Percentiles rank a stretch among this genome's conserved stretches.
phyloP scores from a whole-genome alignment of 2,329 filamentous ascomycete genomes.

The Diaporthe citriasiana region DNA sequence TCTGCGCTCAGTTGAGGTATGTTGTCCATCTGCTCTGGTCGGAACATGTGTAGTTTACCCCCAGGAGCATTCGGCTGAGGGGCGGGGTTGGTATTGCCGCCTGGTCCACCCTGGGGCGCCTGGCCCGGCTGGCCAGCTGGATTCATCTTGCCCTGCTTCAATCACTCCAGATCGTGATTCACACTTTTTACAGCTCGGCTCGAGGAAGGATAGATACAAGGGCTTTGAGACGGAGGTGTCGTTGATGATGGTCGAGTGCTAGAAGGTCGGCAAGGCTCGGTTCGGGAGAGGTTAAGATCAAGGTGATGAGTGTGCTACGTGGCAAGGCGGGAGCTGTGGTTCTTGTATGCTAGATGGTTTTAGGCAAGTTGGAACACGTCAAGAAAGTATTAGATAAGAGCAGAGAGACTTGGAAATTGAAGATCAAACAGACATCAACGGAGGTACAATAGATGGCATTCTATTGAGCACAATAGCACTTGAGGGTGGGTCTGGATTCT shows the following conservation, averaged over 20 bases:
- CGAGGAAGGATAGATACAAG: not conserved
- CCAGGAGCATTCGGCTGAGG: not conserved
- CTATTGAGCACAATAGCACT: conserved; percentile 13
- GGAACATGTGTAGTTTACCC: conserved; percentile 59
- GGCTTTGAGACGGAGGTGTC: not conserved
- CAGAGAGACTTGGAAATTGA: not conserved
- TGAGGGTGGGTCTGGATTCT: not conserved
- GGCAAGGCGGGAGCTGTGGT: not conserved
- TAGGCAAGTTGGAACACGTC: not conserved
- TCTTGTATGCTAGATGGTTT: too few species aligned
- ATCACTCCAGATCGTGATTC: too few species aligned
- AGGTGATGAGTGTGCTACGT: too few species aligned
- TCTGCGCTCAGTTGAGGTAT: conserved; percentile 65
- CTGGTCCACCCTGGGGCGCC: conserved; percentile 39
- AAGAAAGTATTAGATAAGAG: not conserved
- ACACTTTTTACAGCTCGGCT: not conserved
- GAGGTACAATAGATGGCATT: not conserved
- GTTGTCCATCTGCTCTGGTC: conserved; percentile 65
- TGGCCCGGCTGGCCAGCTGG: conserved; percentile 44
- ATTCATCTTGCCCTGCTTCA: conserved; percentile 34
- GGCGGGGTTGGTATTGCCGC: conserved; percentile 12
- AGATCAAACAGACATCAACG: not conserved
- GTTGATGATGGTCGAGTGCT: not conserved
- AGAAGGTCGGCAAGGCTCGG: not conserved
- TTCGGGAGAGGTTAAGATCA: not conserved